A percentile compares a stretch with the other conserved stretches of the same genome.
These are phyloP conservation scores for Graphium sp. DNA, from an alignment of 2,329 filamentous ascomycete genomes.

Conservation along the genomic window DNA sequence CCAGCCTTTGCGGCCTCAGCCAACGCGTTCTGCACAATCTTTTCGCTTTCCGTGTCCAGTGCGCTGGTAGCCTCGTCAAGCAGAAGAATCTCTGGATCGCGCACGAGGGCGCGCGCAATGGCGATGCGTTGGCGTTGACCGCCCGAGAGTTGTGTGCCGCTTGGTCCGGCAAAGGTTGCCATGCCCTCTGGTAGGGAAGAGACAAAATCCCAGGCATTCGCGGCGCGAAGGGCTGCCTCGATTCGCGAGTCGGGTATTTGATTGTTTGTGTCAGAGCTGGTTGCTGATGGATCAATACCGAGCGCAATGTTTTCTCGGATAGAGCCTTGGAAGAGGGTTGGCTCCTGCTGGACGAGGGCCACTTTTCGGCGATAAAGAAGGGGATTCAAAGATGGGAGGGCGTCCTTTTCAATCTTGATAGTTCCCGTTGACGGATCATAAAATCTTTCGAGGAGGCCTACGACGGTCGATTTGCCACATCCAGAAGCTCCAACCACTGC, in stretches of 20 bases:
- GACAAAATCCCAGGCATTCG: conserved; percentile 40
- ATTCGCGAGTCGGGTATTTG: conserved; percentile 18
- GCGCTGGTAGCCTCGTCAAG: conserved; percentile 55
- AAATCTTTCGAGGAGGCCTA: conserved; percentile 31
- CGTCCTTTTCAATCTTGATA: conserved; percentile 12
- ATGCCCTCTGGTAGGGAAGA: conserved; percentile 40
- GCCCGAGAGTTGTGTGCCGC: conserved; percentile 52
- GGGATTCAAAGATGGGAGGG: conserved; percentile 13
- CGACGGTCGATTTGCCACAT: conserved; percentile 43
- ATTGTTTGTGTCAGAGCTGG: conserved; percentile 17
- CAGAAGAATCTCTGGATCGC: conserved; percentile 47
- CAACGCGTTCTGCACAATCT: conserved; percentile 45
- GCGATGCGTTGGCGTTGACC: conserved; percentile 59
- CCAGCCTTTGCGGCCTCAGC: conserved; percentile 18
- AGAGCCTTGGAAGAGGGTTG: conserved; percentile 26
- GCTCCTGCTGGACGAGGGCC: conserved; percentile 23
- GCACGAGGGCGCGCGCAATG: conserved; percentile 55
- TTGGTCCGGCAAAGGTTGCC: conserved; percentile 45
- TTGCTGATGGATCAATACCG: conserved; percentile 15
- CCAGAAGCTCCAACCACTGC: conserved; percentile 41
- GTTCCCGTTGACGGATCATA: conserved; percentile 17
- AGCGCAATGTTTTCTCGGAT: conserved; percentile 38
- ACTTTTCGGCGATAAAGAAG: conserved; percentile 15
- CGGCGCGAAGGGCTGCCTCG: conserved; percentile 29
- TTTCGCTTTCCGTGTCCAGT: conserved; percentile 50